Base-by-base conservation (phyloP, 257 asterid species). In the Fraxinus americana region DNA sequence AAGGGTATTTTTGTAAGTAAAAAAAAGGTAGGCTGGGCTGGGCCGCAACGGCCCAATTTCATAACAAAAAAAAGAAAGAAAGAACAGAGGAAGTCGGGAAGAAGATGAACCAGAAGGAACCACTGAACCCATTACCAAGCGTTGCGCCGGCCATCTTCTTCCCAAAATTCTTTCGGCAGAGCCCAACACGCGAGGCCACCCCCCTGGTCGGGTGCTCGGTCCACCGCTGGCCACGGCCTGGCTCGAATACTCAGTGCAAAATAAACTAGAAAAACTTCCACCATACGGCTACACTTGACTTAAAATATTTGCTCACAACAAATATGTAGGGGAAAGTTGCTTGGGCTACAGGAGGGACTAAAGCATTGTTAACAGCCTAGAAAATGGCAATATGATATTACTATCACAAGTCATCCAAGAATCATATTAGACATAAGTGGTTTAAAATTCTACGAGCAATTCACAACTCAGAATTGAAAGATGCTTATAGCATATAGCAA, bases 231-330 rank as follows among this genome's bases (percentile, higher is more conserved):
- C n/a, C n/a, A n/a, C n/a, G n/a, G n/a, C n/a, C n/a, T n/a, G n/a
- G n/a, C n/a, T n/a, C n/a, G n/a, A n/a, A 32, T 36, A 57, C 27
- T 17, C 25, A n/a, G 76, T 12, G 72, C 74, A 72, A 77, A 52
- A 69, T 14, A 30, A 80, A 79, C 76, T 9, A 29, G 52, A 67
- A 67, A 25, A 59, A 39, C 32, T 21, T 72, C 57, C 69, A 76
- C 30, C 59, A 52, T 63, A 59, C 41, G 17, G 65, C 52, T 29
- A 61, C 76, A 35, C 75, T 83, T 84, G 91, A 97, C 96, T 96
- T 98, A 80, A 96, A 89, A 87, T 93, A 96, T 90, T 96, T 96
- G 97, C 97, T 96, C 69, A 96, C 91, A 43, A 86, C 97, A 80
- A 90, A 96, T 71, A 90, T 77, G 81, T 96, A 96, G 7, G 96